Evolutionary conservation across 495 filamentous ascomycete species (phyloP), one percentile per base, ranked within the genome.

Genomic region (Aspergillus sclerotioniger): DNA sequence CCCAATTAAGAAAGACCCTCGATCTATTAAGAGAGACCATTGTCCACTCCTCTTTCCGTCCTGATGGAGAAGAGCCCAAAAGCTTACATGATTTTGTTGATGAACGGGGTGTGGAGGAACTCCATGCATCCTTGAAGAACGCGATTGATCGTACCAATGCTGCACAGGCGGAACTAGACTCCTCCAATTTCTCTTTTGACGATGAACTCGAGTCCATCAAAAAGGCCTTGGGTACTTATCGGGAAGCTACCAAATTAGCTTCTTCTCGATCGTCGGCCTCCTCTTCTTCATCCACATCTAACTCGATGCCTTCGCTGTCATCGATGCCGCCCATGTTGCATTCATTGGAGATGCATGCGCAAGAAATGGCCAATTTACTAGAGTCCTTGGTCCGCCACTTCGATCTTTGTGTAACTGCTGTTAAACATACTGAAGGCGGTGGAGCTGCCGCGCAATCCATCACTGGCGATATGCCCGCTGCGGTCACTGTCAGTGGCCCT

Each of bases 381-480:
- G 84, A 93, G 61, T 89, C 87, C 3, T 78, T 98, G 19, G 92
- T 90, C n/a, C 79, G 79, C 13, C 95, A 98, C 72, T 98, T 96
- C 63, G 94, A 98, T 71, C 85, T 95, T 54, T 98, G 94, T 66
- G 90, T 94, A 19, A 92, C 86, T 3, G 95, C 95, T 0, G 86
- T 98, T 29, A 89, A 91, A 61, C 89, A 93, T 58, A 96, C 93
- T 2, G 92, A 98, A 76, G 94, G 92, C 21, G 92, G 91, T 12
- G 85, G 82, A 19, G 87, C 87, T 16, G 91, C 90, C 6, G 78
- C 82, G 39, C 79, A 84, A 33, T 76, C 75, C 9, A 82, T 86
- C 53, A 78, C 79, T 12, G 81, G 80, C 3, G 81, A 87, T 59
- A 80, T 83, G 61, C 84, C 84, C 31, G 77, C 80, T 1, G 83